Conservation (phyloP, 2,329 filamentous ascomycete genomes). For the Tolypocladium nubicola region DNA sequence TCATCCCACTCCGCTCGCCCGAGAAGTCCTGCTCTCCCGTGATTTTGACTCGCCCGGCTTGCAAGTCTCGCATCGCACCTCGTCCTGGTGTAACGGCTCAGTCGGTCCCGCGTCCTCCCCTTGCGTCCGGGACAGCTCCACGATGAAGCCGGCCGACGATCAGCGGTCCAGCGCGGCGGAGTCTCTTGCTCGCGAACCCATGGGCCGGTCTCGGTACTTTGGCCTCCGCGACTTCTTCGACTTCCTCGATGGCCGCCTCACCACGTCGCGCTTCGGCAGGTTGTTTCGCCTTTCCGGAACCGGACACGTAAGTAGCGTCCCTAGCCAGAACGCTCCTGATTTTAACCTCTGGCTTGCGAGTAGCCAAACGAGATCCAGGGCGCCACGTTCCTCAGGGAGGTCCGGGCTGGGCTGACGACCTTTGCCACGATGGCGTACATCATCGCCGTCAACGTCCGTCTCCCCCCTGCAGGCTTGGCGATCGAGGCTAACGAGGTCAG, state of each 20-base stretch:
- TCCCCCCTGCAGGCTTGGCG: not conserved
- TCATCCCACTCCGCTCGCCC: not conserved
- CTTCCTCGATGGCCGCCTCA: constrained; percentile 22
- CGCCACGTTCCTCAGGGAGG: constrained; percentile 63
- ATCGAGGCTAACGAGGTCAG: constrained; percentile 26
- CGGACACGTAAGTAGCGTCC: constrained; percentile 47
- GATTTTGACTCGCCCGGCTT: not conserved
- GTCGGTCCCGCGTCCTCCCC: not conserved
- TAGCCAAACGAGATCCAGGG: constrained; percentile 58
- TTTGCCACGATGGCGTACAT: constrained; percentile 81
- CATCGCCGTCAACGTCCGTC: constrained; percentile 57
- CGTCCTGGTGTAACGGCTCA: not conserved
- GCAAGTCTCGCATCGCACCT: not conserved
- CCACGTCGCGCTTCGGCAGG: constrained; percentile 39
- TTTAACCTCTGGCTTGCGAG: constrained; percentile 1
- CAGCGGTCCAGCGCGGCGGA: not conserved
- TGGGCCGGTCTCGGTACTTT: constrained; percentile 16
- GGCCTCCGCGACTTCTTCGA: constrained; percentile 25
- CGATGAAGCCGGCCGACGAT: not conserved
- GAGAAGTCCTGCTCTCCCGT: not conserved
- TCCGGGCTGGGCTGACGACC: constrained; percentile 71
- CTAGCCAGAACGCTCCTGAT: not conserved
- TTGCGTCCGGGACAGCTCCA: no score
- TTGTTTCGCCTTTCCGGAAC: constrained; percentile 58
- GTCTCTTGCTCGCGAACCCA: not conserved